These are phyloP conservation scores for Pichia sp. DNA, from an alignment of 1,139 yeast species.

Conservation along the genomic window DNA sequence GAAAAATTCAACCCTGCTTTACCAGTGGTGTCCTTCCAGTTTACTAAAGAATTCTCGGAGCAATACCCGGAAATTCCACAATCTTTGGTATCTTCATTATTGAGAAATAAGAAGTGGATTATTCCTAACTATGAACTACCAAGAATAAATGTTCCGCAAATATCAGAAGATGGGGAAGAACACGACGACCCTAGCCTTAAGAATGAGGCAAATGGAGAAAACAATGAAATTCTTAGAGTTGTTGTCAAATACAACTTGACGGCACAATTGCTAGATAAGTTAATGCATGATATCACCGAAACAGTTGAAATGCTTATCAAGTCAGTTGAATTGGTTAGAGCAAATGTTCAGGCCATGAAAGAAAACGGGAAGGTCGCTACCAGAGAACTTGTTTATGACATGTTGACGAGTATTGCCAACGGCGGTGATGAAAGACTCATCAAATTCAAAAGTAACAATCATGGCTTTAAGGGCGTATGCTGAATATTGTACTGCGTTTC, in stretches of 20 bases:
- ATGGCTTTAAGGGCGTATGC: conserved; percentile 46
- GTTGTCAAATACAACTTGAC: conserved; percentile 75
- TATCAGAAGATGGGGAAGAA: conserved; percentile 13
- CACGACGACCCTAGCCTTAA: conserved; percentile 10
- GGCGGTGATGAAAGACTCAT: conserved; percentile 35
- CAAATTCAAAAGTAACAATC: conserved; percentile 23
- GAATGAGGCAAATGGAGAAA: conserved; percentile 32
- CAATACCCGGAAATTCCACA: conserved; percentile 84
- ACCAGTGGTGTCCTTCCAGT: conserved; percentile 85
- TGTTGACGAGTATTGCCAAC: conserved; percentile 37
- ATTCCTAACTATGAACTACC: conserved; percentile 89
- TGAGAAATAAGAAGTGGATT: conserved; percentile 81
- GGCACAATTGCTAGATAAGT: conserved; percentile 65
- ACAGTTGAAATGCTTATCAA: conserved; percentile 51
- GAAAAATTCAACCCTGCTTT: conserved; percentile 63
- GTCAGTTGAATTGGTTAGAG: conserved; percentile 36
- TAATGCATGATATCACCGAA: conserved; percentile 61
- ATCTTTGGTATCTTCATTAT: conserved; percentile 61
- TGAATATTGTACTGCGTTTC: conserved; percentile 22
- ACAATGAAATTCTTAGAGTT: conserved; percentile 71
- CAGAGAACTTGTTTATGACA: conserved; percentile 32
- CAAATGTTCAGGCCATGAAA: conserved; percentile 25
- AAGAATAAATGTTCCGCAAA: conserved; percentile 26
- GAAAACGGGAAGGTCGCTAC: conserved; percentile 23
- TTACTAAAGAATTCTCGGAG: conserved; percentile 53